phyloP scores from a whole-genome alignment of 805 yeast species.

The Blastobotrys peoriensis region DNA sequence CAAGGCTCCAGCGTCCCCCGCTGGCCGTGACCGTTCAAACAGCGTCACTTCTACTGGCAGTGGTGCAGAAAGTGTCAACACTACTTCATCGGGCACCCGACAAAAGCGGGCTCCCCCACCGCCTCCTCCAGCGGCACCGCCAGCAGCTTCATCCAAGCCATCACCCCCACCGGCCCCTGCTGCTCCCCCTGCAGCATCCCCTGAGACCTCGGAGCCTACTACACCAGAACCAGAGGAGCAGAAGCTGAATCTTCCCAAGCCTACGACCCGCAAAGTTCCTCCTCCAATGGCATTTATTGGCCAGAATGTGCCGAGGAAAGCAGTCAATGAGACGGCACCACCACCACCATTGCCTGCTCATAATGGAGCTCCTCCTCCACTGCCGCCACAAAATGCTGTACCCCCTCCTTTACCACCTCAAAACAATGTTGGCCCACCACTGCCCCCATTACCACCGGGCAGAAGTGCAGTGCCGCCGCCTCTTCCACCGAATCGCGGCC shows the following conservation, averaged over 20 bases:
- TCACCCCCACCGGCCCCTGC: conserved; percentile 16
- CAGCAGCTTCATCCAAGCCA: conserved; percentile 23
- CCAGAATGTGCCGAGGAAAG: conserved; percentile 12
- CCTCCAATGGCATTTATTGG: conserved; percentile 28
- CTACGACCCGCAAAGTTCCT: conserved; percentile 19
- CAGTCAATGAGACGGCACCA: conserved; percentile 10
- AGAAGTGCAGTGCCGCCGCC: conserved; percentile 7
- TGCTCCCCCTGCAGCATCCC: conserved; percentile 12
- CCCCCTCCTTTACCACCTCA: conserved; percentile 29
- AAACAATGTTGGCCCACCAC: conserved; percentile 27
- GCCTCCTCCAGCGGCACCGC: conserved; percentile 20
- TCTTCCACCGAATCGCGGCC: conserved; percentile 30
- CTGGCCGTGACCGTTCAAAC: conserved; percentile 16
- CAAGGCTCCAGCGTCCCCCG: too few relatives aligned
- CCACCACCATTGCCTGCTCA: conserved; percentile 18
- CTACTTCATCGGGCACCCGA: conserved; percentile 21
- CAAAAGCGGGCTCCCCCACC: conserved; percentile 22
- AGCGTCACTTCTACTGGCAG: conserved; percentile 10
- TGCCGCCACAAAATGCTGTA: conserved; percentile 27
- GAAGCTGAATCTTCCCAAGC: conserved; percentile 3
- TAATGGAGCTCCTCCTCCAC: conserved; percentile 10
- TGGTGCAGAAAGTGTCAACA: not conserved
- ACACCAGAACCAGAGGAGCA: conserved; percentile 1
- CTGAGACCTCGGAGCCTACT: conserved; percentile 4
- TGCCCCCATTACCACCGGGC: conserved; percentile 17